A percentile compares a stretch with the other conserved stretches of the same genome.
These are phyloP conservation scores for Leccinum fallax DNA, from an alignment of 1,284 basidiomycete genomes.

Conservation along the genomic window DNA sequence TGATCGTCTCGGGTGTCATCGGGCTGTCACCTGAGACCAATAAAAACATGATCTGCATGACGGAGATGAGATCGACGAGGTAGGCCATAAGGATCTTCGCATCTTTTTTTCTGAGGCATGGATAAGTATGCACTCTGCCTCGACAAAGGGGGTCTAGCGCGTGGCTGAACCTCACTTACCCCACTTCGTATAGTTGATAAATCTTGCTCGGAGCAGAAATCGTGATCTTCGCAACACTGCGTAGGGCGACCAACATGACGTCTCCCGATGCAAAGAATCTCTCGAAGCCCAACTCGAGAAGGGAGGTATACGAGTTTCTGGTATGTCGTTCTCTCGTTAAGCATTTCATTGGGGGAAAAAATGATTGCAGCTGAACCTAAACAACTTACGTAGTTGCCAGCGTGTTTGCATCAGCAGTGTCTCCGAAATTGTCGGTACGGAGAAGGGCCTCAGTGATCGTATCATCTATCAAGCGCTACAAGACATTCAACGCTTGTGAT, in stretches of 20 bases:
- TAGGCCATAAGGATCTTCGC: constrained; percentile 25
- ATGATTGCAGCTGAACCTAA: neutral
- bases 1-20: neutral
- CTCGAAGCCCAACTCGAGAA: neutral
- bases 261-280: neutral
- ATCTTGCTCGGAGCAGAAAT: constrained; percentile 16
- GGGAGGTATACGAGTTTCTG: neutral
- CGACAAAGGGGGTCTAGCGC: neutral
- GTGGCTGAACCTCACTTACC: constrained; percentile 6
- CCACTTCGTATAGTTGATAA: neutral
- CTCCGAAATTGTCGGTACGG: neutral
- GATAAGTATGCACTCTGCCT: neutral
- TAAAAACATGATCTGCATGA: constrained; percentile 28
- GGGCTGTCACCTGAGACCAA: neutral
- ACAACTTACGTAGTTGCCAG: neutral
- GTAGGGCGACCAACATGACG: neutral
- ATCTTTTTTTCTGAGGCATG: constrained; percentile 6
- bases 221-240: neutral
- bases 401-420: neutral
- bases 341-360: neutral
- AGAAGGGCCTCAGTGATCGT: neutral
- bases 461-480: neutral
- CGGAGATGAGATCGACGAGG: constrained; percentile 2
- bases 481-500: neutral
- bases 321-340: neutral